Base-by-base conservation (phyloP, 148 eudicot species). In the Fagopyrum esculentum region DNA sequence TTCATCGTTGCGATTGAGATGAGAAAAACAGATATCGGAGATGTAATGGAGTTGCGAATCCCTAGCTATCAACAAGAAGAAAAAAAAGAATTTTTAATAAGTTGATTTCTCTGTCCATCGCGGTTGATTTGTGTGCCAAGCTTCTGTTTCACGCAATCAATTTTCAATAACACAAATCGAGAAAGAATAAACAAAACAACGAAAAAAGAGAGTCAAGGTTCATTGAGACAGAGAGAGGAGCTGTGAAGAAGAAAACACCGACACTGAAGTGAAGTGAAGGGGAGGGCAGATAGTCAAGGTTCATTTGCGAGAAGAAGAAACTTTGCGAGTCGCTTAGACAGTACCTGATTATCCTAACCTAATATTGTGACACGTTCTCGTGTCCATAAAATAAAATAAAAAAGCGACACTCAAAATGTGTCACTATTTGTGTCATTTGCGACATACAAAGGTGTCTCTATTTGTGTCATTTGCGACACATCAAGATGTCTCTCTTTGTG, bases 1-100 rank as follows among this genome's bases (percentile, higher is more conserved):
- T 85, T 92, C 71, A 89, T 97, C 98, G 90, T 94, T 71, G 5
- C 5, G 54, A 71, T 49, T 52, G 40, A 44, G 50, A 16, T 9
- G 50, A 43, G 6, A 69, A 2, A 44, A 9, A 69, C 48, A 43
- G 5, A 6, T 9, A 15, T 6, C 11, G 26, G 45, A 15, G 46
- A 35, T 8, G n/a, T 16, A 68, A 35, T 35, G 45, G 71, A 44
- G 40, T 68, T 35, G 4, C 7, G n/a, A 35, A 35, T 35, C 47
- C 46, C 47, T 35, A 68, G 70, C 44, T 64, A 64, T 64, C 45
- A 9, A 19, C n/a, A n/a, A 4, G 15, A n/a, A n/a, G n/a, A 29
- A 64, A 6, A 17, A 15, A 46, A n/a, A n/a, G n/a, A 40, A 17
- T 69, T 40, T 1, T 35, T 6, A 35, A 13, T 68, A 12, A 1